These are phyloP conservation scores for Chytriomyces hyalinus DNA, from an alignment of 192 early-diverging fungal genomes.

Conservation along the genomic window DNA sequence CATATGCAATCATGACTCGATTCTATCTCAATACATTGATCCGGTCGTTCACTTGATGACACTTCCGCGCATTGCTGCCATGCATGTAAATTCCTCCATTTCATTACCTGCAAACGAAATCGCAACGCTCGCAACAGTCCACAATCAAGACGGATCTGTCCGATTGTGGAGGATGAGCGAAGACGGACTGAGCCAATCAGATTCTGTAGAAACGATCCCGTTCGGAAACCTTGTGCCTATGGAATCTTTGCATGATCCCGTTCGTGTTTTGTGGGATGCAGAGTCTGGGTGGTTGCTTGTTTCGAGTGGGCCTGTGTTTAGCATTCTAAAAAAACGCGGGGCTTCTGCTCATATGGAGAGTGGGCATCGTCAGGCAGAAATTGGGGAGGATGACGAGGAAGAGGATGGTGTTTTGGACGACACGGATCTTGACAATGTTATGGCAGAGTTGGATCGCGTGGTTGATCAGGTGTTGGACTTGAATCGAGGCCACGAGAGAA, in stretches of 20 bases:
- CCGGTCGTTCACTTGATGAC: background rate
- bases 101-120: background rate
- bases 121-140: background rate
- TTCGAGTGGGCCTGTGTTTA: constrained; percentile 7
- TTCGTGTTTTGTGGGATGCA: too few relatives aligned
- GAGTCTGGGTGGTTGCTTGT: constrained; percentile 14
- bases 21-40: background rate
- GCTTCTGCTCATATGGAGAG: background rate
- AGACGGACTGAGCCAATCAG: background rate
- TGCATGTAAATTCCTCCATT: background rate
- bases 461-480: constrained; percentile 22
- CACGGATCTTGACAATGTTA: background rate
- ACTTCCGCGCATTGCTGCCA: background rate
- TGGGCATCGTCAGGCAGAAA: background rate
- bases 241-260: background rate
- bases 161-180: background rate
- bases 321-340: background rate
- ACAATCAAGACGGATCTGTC: background rate
- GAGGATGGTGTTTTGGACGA: background rate
- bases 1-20: background rate
- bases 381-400: background rate
- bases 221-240: background rate
- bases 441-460: constrained; percentile 34
- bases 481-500: background rate
- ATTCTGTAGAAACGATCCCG: background rate